These are phyloP conservation scores for Pseudocercospora macadamiae DNA, from an alignment of 2,329 filamentous ascomycete species.

Conservation along the genomic window DNA sequence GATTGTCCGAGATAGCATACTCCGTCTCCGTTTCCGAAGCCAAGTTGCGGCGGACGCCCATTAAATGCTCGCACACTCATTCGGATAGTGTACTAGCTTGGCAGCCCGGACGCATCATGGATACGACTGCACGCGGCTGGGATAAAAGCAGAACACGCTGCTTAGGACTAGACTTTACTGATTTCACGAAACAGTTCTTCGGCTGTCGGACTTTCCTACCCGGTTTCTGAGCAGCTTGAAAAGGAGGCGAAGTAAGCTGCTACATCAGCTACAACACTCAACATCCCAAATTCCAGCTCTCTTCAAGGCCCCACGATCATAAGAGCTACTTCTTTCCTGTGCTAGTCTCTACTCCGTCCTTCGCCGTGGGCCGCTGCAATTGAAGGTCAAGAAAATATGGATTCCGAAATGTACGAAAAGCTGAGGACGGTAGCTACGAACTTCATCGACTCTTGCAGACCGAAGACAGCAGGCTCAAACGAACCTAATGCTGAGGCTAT, in stretches of 20 bases:
- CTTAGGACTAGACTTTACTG: not conserved
- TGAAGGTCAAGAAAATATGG: not conserved
- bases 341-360: too few species aligned
- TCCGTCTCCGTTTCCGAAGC: too few species aligned
- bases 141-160: too few species aligned
- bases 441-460: slow-evolving; percentile 5
- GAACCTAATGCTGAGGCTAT: not conserved
- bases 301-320: too few species aligned
- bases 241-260: not conserved
- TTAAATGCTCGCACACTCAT: too few species aligned
- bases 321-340: too few species aligned
- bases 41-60: too few species aligned
- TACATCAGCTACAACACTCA: not conserved
- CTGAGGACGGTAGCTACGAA: not conserved
- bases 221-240: not conserved
- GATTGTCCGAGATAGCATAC: too few species aligned
- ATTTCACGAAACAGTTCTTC: not conserved
- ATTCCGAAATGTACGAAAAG: slow-evolving; percentile 5
- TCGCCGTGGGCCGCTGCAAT: not conserved
- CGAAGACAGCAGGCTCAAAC: not conserved
- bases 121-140: too few species aligned
- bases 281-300: not conserved
- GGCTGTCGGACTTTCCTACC: not conserved
- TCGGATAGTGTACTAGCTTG: too few species aligned
- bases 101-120: too few species aligned